Percentiles rank a stretch among this genome's conserved stretches.
These are phyloP conservation scores for Acanthamoeba healyi DNA, from an alignment of 208 protist species.

Conservation along the genomic window DNA sequence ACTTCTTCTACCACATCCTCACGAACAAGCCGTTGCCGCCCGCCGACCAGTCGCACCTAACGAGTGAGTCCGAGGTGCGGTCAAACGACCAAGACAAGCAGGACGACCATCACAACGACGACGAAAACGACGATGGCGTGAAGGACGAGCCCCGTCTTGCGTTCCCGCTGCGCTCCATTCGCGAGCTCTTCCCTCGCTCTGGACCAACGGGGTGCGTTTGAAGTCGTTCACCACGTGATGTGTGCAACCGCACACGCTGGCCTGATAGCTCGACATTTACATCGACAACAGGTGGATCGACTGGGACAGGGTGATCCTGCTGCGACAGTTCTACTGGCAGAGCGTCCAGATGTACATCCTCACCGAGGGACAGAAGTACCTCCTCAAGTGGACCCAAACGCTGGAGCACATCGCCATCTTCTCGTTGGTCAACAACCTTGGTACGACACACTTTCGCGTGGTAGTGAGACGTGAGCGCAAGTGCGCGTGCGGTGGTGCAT, in stretches of 20 bases:
- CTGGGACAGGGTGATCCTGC: conserved; percentile 8
- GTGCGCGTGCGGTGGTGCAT: not conserved
- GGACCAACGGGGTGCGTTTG: conserved; percentile 1
- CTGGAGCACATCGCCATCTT: conserved; percentile 28
- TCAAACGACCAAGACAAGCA: not conserved
- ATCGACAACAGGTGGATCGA: not conserved
- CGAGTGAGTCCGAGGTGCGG: too few species aligned
- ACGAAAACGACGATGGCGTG: not conserved
- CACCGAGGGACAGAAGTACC: conserved; percentile 55
- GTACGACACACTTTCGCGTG: not conserved
- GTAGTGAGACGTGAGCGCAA: not conserved
- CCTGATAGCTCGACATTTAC: too few species aligned
- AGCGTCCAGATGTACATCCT: conserved; percentile 62
- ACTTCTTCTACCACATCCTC: conserved; percentile 15
- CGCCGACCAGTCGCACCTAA: not conserved
- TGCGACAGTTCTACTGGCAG: conserved; percentile 45
- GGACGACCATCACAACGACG: not conserved
- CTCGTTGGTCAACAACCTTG: conserved; percentile 50
- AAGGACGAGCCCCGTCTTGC: not conserved
- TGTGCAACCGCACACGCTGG: too few species aligned
- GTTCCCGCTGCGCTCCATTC: conserved; percentile 20
- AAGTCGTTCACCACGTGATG: too few species aligned
- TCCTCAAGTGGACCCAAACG: conserved; percentile 9
- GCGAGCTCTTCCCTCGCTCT: conserved; percentile 38
- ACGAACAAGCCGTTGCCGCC: not conserved